phyloP scores from a whole-genome alignment of 257 asterid genomes.

The Ilex aquifolium region DNA sequence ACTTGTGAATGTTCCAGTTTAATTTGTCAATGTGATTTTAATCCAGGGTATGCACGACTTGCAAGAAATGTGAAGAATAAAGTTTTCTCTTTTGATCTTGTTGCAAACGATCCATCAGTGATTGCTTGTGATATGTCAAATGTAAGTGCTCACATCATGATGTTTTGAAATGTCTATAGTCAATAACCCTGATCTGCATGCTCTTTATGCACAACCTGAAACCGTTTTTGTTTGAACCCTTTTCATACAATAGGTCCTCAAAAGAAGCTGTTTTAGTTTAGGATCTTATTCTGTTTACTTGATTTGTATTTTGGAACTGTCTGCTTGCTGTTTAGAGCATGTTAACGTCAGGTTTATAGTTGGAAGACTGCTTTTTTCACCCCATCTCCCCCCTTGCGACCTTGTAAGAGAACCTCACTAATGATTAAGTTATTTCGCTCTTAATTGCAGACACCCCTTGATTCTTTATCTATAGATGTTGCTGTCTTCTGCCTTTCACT shows the following conservation, averaged over 20 bases:
- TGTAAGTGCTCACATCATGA: conserved; percentile 30
- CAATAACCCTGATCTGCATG: no score
- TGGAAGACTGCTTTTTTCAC: not conserved
- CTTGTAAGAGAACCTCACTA: not conserved
- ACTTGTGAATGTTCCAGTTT: not conserved
- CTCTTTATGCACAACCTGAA: not conserved
- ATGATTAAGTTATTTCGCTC: not conserved
- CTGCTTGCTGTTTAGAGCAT: no score
- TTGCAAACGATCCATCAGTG: conserved; percentile 74
- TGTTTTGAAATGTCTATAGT: no score
- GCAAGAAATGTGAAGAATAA: conserved; percentile 77
- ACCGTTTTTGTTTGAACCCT: not conserved
- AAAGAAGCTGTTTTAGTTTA: no score
- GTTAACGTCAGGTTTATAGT: not conserved
- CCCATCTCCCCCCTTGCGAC: not conserved
- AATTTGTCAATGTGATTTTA: conserved; percentile 4
- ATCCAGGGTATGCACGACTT: conserved; percentile 83
- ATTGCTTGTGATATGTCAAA: conserved; percentile 93
- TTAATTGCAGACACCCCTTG: conserved; percentile 71
- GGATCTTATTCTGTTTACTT: no score
- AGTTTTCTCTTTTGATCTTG: conserved; percentile 84
- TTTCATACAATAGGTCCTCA: not conserved
- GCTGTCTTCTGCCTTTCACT: conserved; percentile 93
- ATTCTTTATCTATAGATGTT: conserved; percentile 63
- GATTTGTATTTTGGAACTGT: no score